These are phyloP conservation scores for Rhodotorula sp. DNA, from an alignment of 1,284 basidiomycete genomes.

Conservation along the genomic window DNA sequence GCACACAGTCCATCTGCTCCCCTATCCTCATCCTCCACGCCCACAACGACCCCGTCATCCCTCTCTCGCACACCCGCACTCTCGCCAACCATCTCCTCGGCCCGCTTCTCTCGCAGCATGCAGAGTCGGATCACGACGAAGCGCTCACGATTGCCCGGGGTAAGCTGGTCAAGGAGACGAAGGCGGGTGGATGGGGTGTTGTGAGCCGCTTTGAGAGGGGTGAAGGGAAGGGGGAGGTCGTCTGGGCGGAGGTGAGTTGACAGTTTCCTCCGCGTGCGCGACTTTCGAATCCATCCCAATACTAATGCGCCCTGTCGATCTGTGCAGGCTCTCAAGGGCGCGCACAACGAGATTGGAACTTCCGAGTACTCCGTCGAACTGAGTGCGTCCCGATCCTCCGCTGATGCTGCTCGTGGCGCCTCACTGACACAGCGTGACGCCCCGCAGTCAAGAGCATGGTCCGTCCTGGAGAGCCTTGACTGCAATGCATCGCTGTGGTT, in stretches of 20 bases:
- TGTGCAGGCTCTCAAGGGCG: slow-evolving; percentile 61
- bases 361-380: slow-evolving; percentile 72
- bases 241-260: slow-evolving; percentile 25
- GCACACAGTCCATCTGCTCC: slow-evolving; percentile 54
- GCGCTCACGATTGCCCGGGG: slow-evolving; percentile 46
- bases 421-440: too few relatives aligned
- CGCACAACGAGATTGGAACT: slow-evolving; percentile 64
- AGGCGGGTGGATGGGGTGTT: slow-evolving; percentile 56
- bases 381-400: slow-evolving; percentile 48
- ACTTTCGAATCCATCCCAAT: not conserved
- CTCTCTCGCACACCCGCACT: slow-evolving; percentile 67
- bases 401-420: not conserved
- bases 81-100: slow-evolving; percentile 60
- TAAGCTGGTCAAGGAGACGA: slow-evolving; percentile 55
- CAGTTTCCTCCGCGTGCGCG: not conserved
- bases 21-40: slow-evolving; percentile 77
- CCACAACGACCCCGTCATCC: slow-evolving; percentile 73
- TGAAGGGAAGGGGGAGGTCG: slow-evolving; percentile 11
- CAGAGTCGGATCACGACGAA: slow-evolving; percentile 42
- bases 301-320: not conserved
- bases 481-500: too few relatives aligned
- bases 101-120: slow-evolving; percentile 59
- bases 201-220: slow-evolving; percentile 57
- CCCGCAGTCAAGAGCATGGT: too few relatives aligned
- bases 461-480: too few relatives aligned